Percentiles rank a stretch among this genome's conserved stretches.
phyloP scores from a whole-genome alignment of 1,284 basidiomycete species.

The Cystobasidium pallidum region DNA sequence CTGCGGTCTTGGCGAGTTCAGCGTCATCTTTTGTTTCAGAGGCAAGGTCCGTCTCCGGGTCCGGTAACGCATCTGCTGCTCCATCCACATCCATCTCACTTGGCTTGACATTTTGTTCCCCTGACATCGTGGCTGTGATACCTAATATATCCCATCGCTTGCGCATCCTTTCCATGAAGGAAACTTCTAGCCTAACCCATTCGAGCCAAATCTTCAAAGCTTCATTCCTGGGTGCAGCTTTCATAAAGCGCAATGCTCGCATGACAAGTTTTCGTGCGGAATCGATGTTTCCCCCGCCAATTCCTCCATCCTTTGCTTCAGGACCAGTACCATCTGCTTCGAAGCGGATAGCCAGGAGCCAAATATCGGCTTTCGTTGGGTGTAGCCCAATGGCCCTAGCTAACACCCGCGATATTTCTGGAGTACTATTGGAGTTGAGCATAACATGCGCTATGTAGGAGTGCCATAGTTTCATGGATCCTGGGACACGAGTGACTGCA shows the following conservation, averaged over 20 bases:
- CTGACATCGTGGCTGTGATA: conserved; percentile 45
- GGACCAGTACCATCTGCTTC: conserved; percentile 51
- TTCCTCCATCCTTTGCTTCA: conserved; percentile 47
- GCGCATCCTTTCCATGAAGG: conserved; percentile 51
- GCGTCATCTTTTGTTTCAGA: conserved; percentile 38
- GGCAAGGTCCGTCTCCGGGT: conserved; percentile 36
- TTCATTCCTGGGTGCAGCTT: conserved; percentile 46
- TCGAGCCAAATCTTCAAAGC: conserved; percentile 50
- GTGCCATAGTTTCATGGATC: conserved; percentile 51
- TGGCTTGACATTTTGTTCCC: conserved; percentile 27
- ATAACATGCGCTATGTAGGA: conserved; percentile 52
- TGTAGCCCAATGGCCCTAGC: conserved; percentile 53
- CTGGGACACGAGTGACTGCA: conserved; percentile 52
- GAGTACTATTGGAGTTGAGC: conserved; percentile 49
- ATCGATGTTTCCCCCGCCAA: conserved; percentile 54
- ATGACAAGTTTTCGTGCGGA: conserved; percentile 53
- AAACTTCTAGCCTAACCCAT: conserved; percentile 53
- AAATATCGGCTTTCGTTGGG: conserved; percentile 51
- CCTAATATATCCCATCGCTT: conserved; percentile 50
- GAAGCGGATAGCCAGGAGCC: conserved; percentile 54
- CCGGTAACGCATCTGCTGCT: conserved; percentile 41
- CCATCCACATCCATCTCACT: conserved; percentile 40
- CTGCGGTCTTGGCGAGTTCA: conserved; percentile 34
- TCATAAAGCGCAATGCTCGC: conserved; percentile 53
- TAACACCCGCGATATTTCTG: conserved; percentile 52